A percentile compares a stretch with the other conserved stretches of the same genome.
phyloP scores from a whole-genome alignment of 2,329 filamentous ascomycete genomes.

The Alternaria consortialis region DNA sequence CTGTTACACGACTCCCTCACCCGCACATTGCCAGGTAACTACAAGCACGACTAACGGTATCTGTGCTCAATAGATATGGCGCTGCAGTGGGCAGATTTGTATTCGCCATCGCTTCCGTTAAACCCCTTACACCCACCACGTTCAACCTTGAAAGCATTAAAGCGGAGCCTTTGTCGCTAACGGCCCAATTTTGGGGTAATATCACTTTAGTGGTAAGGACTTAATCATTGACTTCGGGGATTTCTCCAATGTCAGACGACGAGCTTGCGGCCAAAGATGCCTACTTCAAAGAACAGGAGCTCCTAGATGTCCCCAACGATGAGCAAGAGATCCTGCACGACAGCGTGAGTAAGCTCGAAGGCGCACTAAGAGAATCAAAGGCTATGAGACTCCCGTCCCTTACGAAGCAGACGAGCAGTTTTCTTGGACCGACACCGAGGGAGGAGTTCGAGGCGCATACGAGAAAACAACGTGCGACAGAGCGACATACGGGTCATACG shows the following conservation, averaged over 20 bases:
- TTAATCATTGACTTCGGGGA: not conserved
- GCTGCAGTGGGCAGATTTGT: not conserved
- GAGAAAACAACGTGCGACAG: slow-evolving; percentile 21
- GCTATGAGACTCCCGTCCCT: slow-evolving; percentile 29
- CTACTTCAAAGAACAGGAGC: slow-evolving; percentile 42
- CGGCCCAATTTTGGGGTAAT: not conserved
- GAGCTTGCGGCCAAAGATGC: slow-evolving; percentile 37
- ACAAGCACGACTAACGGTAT: not conserved
- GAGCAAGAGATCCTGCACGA: slow-evolving; percentile 29
- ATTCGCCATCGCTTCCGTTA: not conserved
- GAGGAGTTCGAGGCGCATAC: slow-evolving; percentile 40
- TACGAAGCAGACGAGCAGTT: slow-evolving; percentile 33
- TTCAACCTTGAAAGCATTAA: not conserved
- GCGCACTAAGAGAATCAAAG: slow-evolving; percentile 34
- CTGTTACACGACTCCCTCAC: slow-evolving; percentile 13
- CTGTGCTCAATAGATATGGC: slow-evolving; percentile 13
- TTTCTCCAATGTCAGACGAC: slow-evolving; percentile 32
- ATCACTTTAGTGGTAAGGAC: not conserved
- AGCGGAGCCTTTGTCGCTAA: not conserved
- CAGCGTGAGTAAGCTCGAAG: slow-evolving; percentile 23
- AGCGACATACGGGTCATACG: slow-evolving; percentile 13
- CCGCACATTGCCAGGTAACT: slow-evolving; percentile 3
- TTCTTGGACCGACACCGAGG: slow-evolving; percentile 44
- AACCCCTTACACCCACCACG: not conserved
- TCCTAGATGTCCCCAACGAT: slow-evolving; percentile 44